Evolutionary conservation across 2,329 filamentous ascomycete species (phyloP), one percentile per base, ranked within the genome.

Genomic region (Epicoccum nigrum): DNA sequence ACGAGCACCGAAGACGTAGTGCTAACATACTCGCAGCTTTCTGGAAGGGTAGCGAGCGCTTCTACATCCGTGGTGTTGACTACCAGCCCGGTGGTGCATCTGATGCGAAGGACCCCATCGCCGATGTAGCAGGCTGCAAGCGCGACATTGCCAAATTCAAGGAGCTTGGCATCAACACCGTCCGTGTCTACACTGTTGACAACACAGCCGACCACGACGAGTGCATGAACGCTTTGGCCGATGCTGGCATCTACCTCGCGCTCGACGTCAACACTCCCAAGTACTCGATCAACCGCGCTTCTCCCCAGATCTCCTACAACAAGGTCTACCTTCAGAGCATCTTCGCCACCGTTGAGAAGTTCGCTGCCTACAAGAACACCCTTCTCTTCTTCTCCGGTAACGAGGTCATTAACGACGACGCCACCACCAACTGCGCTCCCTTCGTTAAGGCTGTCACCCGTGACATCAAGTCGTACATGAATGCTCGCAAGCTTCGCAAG

Each of bases 151-250:
- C 78, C 43, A 81, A 90, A 71, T 96, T 96, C 85, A 84, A 90
- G 79, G 83, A 91, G 61, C 81, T 97, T 42, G 91, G 92, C 40
- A 79, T 96, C 77, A 97, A 97, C 81, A 92, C 91, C 20, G 81
- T 97, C 70, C 92, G 92, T 74, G 89, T 96, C 56, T 97, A 96
- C 82, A 91, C 88, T 13, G 86, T 95, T 62, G 92, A 97, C 80
- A 96, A 96, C 82, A 86, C 86, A 42, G 78, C 81, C 63, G 77
- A 87, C 74, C 92, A 97, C 77, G 86, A 92, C 65, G 82, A 85
- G 56, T 97, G 92, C 81, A 97, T 97, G 92, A 79, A 81, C 54
- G 81, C 83, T 37, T 82, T 96, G 55, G 86, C 85, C 44, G 88
- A 89, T 66, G 92, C 90, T 57, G 90, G 90, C 65, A 96, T 96